These are phyloP conservation scores for Podaxis sp. DNA, from an alignment of 768 basidiomycete species.

Conservation along the genomic window DNA sequence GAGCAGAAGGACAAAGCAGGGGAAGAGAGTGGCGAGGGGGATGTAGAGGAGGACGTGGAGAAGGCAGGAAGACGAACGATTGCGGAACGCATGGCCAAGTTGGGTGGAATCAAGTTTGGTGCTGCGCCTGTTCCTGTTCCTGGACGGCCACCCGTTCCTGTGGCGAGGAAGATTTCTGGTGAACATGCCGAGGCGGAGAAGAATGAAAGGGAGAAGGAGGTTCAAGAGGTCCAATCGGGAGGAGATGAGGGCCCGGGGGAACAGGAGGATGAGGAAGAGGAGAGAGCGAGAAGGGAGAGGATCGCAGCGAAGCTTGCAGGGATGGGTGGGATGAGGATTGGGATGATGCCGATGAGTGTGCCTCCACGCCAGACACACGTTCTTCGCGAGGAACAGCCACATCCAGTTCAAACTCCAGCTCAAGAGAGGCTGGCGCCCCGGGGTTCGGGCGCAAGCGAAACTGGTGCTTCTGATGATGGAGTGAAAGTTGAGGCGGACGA, in stretches of 20 bases:
- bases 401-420: slow-evolving; percentile 6
- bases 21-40: slow-evolving; percentile 28
- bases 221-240: slow-evolving; percentile 25
- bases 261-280: slow-evolving; percentile 50
- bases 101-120: slow-evolving; percentile 84
- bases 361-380: slow-evolving; percentile 28
- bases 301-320: slow-evolving; percentile 49
- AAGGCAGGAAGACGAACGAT: slow-evolving; percentile 63
- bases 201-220: slow-evolving; percentile 31
- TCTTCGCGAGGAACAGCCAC: slow-evolving; percentile 18
- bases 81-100: slow-evolving; percentile 91
- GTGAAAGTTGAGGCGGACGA: slow-evolving; percentile 67
- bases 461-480: slow-evolving; percentile 56
- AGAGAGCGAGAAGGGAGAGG: slow-evolving; percentile 48
- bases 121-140: slow-evolving; percentile 32
- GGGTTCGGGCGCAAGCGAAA: slow-evolving; percentile 30
- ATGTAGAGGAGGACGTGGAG: slow-evolving; percentile 38
- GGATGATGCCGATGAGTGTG: slow-evolving; percentile 44
- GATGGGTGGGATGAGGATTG: slow-evolving; percentile 57
- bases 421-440: slow-evolving; percentile 15
- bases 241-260: slow-evolving; percentile 12
- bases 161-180: slow-evolving; percentile 18
- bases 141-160: slow-evolving; percentile 23
- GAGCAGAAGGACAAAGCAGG: slow-evolving; percentile 7
- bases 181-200: slow-evolving; percentile 10